These are phyloP conservation scores for Rhizopogon parksii DNA, from an alignment of 1,284 basidiomycete species.

Conservation along the genomic window DNA sequence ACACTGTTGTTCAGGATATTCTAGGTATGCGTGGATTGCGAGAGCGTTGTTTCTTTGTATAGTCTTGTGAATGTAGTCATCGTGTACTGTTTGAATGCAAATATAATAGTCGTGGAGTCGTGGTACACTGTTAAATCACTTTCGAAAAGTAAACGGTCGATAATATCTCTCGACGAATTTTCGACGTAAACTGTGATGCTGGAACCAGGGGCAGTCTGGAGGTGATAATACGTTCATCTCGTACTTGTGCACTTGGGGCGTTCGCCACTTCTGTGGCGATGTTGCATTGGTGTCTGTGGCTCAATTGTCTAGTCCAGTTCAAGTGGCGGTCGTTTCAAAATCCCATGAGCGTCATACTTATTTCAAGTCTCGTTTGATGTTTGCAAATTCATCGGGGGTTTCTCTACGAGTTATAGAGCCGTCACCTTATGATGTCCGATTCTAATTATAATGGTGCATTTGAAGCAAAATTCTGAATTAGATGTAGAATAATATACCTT, in stretches of 20 bases:
- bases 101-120: neutral
- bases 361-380: conserved; percentile 42
- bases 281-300: neutral
- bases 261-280: neutral
- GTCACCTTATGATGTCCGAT: conserved; percentile 46
- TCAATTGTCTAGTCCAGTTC: neutral
- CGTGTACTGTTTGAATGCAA: neutral
- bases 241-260: too few species aligned
- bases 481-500: conserved; percentile 29
- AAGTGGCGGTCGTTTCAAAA: neutral
- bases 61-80: conserved; percentile 7
- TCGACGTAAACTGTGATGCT: too few species aligned
- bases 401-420: conserved; percentile 38
- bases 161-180: neutral
- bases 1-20: conserved; percentile 44
- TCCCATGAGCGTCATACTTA: conserved; percentile 30
- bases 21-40: conserved; percentile 74
- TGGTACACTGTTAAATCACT: neutral
- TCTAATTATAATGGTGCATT: conserved; percentile 25
- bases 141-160: neutral
- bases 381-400: conserved; percentile 40
- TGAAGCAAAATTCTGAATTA: neutral
- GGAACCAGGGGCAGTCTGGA: neutral
- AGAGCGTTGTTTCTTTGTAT: conserved; percentile 73
- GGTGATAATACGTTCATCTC: neutral